These are phyloP conservation scores for Fusarium dimerum DNA, from an alignment of 2,329 filamentous ascomycete genomes.

Conservation along the genomic window DNA sequence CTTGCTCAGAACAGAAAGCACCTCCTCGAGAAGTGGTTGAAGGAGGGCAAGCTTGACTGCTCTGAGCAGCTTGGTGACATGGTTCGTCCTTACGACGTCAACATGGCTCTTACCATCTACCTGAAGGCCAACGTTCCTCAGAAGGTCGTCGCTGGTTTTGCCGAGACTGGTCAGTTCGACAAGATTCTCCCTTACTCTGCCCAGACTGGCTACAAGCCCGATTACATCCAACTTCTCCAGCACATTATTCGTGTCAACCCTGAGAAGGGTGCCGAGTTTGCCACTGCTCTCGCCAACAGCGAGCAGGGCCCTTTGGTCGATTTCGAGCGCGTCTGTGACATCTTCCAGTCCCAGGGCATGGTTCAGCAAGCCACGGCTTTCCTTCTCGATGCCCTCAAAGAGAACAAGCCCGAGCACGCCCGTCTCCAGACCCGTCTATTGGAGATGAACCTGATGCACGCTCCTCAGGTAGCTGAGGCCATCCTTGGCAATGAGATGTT, in stretches of 20 bases:
- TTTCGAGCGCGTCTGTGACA: conserved; percentile 91
- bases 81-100: conserved; percentile 84
- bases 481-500: conserved; percentile 99
- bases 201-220: conserved; percentile 86
- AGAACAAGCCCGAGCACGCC: conserved; percentile 91
- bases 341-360: conserved; percentile 98
- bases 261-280: conserved; percentile 94
- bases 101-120: conserved; percentile 86
- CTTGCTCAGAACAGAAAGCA: conserved; percentile 93
- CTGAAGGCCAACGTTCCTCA: conserved; percentile 85
- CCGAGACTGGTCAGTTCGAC: conserved; percentile 94
- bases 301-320: conserved; percentile 87
- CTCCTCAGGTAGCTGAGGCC: conserved; percentile 95
- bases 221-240: conserved; percentile 89
- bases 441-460: conserved; percentile 97
- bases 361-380: conserved; percentile 98
- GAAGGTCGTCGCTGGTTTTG: conserved; percentile 93
- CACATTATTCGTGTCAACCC: conserved; percentile 90
- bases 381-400: conserved; percentile 90
- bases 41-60: conserved; percentile 92
- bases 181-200: conserved; percentile 92
- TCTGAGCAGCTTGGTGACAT: conserved; percentile 97
- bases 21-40: conserved; percentile 95
- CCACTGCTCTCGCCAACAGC: conserved; percentile 85
- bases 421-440: conserved; percentile 90